Percentiles rank a stretch among this genome's conserved stretches.
These are phyloP conservation scores for Fusarium marasasianum DNA, from an alignment of 2,329 filamentous ascomycete species.

Conservation along the genomic window DNA sequence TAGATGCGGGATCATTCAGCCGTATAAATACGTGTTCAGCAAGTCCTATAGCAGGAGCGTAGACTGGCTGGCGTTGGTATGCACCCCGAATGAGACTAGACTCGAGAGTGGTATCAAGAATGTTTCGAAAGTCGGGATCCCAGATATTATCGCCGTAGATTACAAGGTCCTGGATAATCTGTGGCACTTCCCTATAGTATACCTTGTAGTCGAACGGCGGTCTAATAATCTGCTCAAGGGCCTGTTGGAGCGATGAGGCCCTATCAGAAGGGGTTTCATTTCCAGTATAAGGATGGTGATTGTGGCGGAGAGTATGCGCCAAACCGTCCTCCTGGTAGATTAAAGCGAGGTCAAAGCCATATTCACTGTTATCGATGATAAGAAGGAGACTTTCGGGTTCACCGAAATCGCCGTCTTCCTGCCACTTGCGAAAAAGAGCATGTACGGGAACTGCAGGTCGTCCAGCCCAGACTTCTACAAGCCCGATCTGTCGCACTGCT, in stretches of 20 bases:
- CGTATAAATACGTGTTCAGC: too few species aligned
- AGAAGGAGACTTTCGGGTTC: background rate
- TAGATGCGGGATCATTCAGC: background rate
- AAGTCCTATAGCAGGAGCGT: background rate
- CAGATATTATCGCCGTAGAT: background rate
- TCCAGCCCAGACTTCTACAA: background rate
- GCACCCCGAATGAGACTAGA: background rate
- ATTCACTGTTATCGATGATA: background rate
- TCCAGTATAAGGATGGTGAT: background rate
- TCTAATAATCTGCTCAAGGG: background rate
- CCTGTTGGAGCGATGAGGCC: background rate
- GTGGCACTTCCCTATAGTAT: accelerated
- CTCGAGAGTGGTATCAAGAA: background rate
- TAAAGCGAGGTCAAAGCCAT: background rate
- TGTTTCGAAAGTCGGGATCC: background rate
- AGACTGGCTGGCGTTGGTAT: background rate
- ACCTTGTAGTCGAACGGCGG: background rate
- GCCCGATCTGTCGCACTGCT: background rate
- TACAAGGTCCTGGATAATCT: background rate
- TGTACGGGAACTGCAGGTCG: accelerated
- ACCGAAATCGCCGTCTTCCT: background rate
- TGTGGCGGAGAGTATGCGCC: background rate
- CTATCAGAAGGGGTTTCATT: accelerated
- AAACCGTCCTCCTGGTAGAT: background rate
- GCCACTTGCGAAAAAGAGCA: background rate